Percentiles rank a stretch among this genome's conserved stretches.
Evolutionary conservation across 140 eudicot genomes (phyloP).

Genomic region (Oenanthe javanica): DNA sequence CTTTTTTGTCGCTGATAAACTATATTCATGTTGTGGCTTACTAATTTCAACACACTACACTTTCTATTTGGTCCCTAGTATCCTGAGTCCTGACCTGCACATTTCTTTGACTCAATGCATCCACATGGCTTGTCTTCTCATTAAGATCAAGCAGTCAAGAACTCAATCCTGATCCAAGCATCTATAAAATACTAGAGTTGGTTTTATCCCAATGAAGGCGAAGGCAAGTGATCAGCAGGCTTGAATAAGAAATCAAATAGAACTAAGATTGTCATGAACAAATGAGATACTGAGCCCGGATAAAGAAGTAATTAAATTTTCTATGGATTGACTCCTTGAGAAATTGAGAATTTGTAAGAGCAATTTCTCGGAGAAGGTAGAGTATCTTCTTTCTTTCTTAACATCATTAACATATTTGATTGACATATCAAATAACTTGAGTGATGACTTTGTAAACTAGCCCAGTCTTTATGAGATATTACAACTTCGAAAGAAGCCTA

Average conservation of each 20-base stretch:
- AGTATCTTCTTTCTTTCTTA: neutral
- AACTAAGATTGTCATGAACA: neutral
- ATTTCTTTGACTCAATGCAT: neutral
- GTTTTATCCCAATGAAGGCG: neutral
- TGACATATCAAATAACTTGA: neutral
- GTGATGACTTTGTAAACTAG: neutral
- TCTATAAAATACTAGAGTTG: neutral
- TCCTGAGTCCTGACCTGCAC: neutral
- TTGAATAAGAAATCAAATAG: neutral
- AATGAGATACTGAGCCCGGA: neutral
- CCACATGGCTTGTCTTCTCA: neutral
- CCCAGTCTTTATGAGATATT: neutral
- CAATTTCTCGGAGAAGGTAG: no score
- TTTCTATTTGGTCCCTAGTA: no score
- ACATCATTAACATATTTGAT: neutral
- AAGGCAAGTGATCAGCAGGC: neutral
- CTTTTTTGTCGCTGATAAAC: neutral
- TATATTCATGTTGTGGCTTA: neutral
- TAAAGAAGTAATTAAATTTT: neutral
- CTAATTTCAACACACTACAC: neutral
- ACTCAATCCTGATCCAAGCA: neutral
- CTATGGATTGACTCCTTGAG: neutral
- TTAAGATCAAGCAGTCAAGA: neutral
- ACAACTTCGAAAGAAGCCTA: neutral
- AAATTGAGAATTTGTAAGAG: no score